Evolutionary conservation across 768 basidiomycete genomes (phyloP), one percentile per base, ranked within the genome.

Genomic region (Auricularia heimuer): DNA sequence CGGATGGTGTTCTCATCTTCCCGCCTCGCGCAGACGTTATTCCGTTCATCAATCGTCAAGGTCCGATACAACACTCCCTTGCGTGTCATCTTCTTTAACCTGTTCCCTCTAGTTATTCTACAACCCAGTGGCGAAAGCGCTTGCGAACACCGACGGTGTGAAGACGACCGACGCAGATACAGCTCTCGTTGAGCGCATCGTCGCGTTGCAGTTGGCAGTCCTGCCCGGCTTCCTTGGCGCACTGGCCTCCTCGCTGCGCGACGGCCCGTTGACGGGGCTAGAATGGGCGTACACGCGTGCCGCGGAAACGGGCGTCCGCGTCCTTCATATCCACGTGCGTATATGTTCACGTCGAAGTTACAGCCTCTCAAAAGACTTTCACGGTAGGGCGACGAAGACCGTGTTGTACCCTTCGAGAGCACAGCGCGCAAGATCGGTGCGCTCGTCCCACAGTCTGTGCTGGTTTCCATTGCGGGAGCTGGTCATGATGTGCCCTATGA

Each of bases 251-350:
- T 68, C 71, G 37, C 62, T 70, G 29, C 47, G 66, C 35, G 68
- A 67, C 44, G 75, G 75, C 3, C 73, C 73, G 0, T 64, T 74
- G 1, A 63, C 70, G 3, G 72, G 68, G 4, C 66, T 72, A 4
- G 65, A 72, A 10, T 64, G 67, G 33, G 70, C 73, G 3, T 75
- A 66, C 65, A 66, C 68, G 51, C 67, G 64, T 51, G 62, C 73
- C 16, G n/a, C 56, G 10, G 64, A 16, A 16, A 21, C 54, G 12
- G 58, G 60, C n/a, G 33, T 69, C 44, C 63, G 68, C 10, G 45
- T 63, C 18, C 62, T 69, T 18, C 64, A 68, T 34, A 62, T 69
- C 37, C 68, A 70, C 61, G 67, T 66, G 36, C 18, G 65, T 51
- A 3, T 4, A 12, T 44, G 4, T 45, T 58, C 18, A 35, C n/a